Percentiles rank a stretch among this genome's conserved stretches.
phyloP scores from a whole-genome alignment of 2,329 filamentous ascomycete genomes.

The Colletotrichum nymphaeae region DNA sequence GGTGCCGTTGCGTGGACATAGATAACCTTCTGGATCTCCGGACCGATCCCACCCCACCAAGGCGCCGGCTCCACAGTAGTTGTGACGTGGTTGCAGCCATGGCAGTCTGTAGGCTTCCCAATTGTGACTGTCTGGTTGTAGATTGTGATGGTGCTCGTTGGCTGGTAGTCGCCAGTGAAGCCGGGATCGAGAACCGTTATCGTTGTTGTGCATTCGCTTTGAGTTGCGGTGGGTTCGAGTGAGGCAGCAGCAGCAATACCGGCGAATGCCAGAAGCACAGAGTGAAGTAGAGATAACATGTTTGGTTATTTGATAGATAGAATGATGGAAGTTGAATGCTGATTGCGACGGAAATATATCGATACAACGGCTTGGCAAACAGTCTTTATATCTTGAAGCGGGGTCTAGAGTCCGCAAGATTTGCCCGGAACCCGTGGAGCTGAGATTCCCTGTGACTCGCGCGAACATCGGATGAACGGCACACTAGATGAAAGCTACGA shows the following conservation, averaged over 20 bases:
- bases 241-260: background rate
- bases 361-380: background rate
- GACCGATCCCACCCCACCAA: slow-evolving; percentile 17
- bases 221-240: background rate
- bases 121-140: slow-evolving; percentile 16
- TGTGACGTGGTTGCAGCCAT: slow-evolving; percentile 11
- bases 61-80: background rate
- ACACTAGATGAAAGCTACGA: background rate
- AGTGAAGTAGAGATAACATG: background rate
- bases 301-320: background rate
- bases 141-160: background rate
- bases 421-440: background rate
- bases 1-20: slow-evolving; percentile 4
- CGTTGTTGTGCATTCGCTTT: slow-evolving; percentile 4
- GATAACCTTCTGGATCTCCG: background rate
- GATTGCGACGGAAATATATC: background rate
- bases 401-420: background rate
- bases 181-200: background rate
- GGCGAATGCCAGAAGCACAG: background rate
- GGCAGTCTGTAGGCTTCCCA: slow-evolving; percentile 4
- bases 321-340: background rate
- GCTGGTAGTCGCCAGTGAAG: slow-evolving; percentile 21
- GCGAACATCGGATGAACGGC: slow-evolving; percentile 15
- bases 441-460: background rate
- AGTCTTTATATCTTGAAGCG: background rate